Conservation (phyloP, 2,329 filamentous ascomycete species). For the Shiraia sp. region DNA sequence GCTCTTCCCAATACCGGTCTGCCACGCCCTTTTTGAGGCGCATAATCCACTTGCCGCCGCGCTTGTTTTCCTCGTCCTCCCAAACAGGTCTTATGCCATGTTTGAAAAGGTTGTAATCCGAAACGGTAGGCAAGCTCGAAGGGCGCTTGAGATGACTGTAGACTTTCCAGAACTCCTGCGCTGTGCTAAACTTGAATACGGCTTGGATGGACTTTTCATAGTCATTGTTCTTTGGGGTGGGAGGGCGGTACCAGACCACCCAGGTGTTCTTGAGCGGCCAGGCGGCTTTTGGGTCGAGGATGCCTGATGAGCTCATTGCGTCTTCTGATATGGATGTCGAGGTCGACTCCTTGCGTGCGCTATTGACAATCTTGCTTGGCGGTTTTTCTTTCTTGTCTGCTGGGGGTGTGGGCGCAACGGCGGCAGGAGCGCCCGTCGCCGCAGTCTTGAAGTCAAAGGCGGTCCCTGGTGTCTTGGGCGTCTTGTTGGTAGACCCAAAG, state of each 20-base stretch:
- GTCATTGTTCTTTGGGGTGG: conserved; percentile 95
- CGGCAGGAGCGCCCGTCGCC: conserved; percentile 45
- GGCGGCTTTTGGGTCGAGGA: conserved; percentile 43
- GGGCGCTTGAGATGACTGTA: conserved; percentile 90
- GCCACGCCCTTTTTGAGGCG: conserved; percentile 95
- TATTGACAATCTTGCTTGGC: conserved; percentile 38
- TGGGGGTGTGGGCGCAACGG: conserved; percentile 57
- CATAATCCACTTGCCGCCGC: conserved; percentile 96
- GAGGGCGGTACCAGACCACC: conserved; percentile 97
- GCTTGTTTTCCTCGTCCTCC: conserved; percentile 97
- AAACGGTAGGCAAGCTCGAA: conserved; percentile 84
- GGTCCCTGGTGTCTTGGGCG: conserved; percentile 81
- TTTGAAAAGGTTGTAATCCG: conserved; percentile 98
- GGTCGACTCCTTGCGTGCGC: conserved; percentile 40
- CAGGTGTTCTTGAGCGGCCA: conserved; percentile 78
- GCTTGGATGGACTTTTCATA: conserved; percentile 96
- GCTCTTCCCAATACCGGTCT: conserved; percentile 95
- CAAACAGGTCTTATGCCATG: conserved; percentile 95
- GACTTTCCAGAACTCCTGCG: conserved; percentile 88
- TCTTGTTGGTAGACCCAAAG: conserved; percentile 81
- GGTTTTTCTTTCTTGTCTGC: conserved; percentile 61
- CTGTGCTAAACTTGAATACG: conserved; percentile 78
- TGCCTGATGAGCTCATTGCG: conserved; percentile 44
- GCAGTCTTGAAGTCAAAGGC: conserved; percentile 76
- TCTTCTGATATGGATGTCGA: conserved; percentile 33